Base-by-base conservation (phyloP, 176 grass and related monocot genomes). In the Rhynchospora tenuis region DNA sequence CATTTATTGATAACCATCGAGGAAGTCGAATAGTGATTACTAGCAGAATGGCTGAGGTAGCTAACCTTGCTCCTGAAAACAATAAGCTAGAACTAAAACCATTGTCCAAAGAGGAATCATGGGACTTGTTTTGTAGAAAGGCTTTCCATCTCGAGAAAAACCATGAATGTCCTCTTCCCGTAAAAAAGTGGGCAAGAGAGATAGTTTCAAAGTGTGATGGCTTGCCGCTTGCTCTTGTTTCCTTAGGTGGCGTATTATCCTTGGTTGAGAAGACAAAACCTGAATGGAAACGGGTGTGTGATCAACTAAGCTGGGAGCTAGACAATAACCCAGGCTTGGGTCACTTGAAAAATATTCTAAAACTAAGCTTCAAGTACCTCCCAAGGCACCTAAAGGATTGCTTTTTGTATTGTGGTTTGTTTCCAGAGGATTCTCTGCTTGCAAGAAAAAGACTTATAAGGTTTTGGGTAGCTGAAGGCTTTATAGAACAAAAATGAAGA, bases 201-300 rank as follows among this genome's bases (percentile, higher is more conserved):
- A 93, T 93, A 74, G 94, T 93, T 45, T 77, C 67, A 0, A 71
- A 88, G 50, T 97, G 94, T 27, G 83, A 86, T 13, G 94, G 86
- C 10, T 76, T 88, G 59, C 86, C 86, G 2, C 48, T 88, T 0
- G 86, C 86, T n/a, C 82, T 88, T 52, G 89, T 89, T 3, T 60
- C 89, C 14, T 79, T 93, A 10, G 94, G 74, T 6, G 80, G 87
- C 23, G 7, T 97, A 15, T 57, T 97, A 28, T 91, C 91, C 6
- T 87, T 82, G 7, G 81, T 83, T 0, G 47, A 73, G 76, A 83
- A 47, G 0, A 69, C 5, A 76, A 13, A 84, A 3, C 0, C 27
- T 2, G 61, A 73, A 82, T 97, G 93, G 91, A 83, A 76, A 44
- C 86, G 86, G 8, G 86, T 60, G 0, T 80, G 88, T 70, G 90